Percentiles rank a stretch among this genome's conserved stretches.
Conservation (phyloP, 164 flowering plant species). For the Tetracentron sinense region DNA sequence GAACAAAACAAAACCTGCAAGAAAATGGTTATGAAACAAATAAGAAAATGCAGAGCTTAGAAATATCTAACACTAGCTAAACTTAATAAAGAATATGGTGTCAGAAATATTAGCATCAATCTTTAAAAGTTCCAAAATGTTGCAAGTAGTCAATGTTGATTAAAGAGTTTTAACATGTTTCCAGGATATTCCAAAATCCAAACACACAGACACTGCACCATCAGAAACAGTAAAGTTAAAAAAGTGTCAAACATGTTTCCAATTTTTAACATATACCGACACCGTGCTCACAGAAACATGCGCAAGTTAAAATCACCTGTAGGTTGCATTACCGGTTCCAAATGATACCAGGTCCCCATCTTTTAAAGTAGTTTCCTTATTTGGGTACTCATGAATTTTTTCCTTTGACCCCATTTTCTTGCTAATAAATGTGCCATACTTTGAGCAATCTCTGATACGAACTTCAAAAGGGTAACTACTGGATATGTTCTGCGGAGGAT, state of each 20-base stretch:
- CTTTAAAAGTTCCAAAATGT: neutral
- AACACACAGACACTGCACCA: no score
- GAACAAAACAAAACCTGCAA: constrained; percentile 70
- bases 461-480: constrained; percentile 32
- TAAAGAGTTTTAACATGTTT: neutral
- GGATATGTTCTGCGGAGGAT: constrained; percentile 25
- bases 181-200: neutral
- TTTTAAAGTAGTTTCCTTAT: constrained; percentile 49
- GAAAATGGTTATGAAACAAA: constrained; percentile 4
- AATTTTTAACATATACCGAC: neutral
- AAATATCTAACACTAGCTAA: neutral
- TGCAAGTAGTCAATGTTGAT: neutral
- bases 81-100: no score
- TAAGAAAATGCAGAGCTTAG: constrained; percentile 1
- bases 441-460: constrained; percentile 65
- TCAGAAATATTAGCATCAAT: no score
- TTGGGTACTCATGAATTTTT: constrained; percentile 56
- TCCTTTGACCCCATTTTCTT: constrained; percentile 35
- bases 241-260: neutral
- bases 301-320: constrained; percentile 56
- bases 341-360: constrained; percentile 72
- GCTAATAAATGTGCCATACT: constrained; percentile 74
- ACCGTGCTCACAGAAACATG: neutral
- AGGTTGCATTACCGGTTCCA: constrained; percentile 80
- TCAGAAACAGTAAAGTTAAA: no score